Evolutionary conservation across 495 filamentous ascomycete genomes (phyloP), one percentile per base, ranked within the genome.

Genomic region (Cryomyces antarcticus): DNA sequence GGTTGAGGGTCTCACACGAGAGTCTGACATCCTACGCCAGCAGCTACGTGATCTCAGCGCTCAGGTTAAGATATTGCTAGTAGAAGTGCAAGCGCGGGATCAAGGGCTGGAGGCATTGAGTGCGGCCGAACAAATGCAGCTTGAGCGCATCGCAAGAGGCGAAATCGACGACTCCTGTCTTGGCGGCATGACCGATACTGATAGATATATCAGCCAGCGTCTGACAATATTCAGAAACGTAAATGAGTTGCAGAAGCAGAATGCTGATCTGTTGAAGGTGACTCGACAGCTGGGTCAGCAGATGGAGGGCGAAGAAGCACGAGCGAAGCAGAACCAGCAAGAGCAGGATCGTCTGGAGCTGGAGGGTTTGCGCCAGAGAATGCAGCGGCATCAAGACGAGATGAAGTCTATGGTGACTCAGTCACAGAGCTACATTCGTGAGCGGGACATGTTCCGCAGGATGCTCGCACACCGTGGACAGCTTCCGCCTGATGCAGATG

Each of bases 391-490:
- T 49, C 64, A 75, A 30, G 67, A 79, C 70, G 88, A 95, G 52
- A 68, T 94, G 31, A 70, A 79, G 46, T 77, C 78, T 30, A 72
- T 89, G 39, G 68, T 78, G 4, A 73, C 80, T 5, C 78, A 82
- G 47, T 80, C 82, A 30, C 78, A 94, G 65, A 93, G 84, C 58
- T 93, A 93, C 50, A 80, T 88, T 39, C 82, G 82, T 54, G 89
- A 99, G 62, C 75, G 89, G 31, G 87, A 99, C 52, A 95, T 93
- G 71, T 95, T 93, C 76, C 74, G 85, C 29, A 82, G 84, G 35
- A 89, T 95, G 74, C 72, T 94, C 10, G 75, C 83, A 45, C 72
- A 79, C 45, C 69, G 75, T 45, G 78, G 76, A 7, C 78, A 84
- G 49, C 64, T 76, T 30, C 68, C 67, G 7, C 58, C 65, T 11